Base-by-base conservation (phyloP, 306 rosid species). In the Lathyrus tuberosus region DNA sequence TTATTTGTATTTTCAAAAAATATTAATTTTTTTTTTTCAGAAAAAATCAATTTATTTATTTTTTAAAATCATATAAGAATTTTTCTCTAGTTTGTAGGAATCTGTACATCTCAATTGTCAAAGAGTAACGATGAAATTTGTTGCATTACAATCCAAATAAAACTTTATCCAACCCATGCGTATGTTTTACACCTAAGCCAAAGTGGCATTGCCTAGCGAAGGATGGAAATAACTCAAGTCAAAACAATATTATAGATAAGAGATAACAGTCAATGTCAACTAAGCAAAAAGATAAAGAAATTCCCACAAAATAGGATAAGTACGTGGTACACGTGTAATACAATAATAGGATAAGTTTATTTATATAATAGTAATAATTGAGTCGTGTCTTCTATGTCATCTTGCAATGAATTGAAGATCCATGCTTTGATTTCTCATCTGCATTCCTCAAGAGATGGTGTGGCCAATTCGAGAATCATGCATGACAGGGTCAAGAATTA, bases 401-500 rank as follows among this genome's bases (percentile, higher is more conserved):
- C 15, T 67, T 60, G 48, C 62, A 49, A 70, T 57, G 5, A 7
- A 8, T 6, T 67, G 72, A 62, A 70, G 74, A 58, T 33, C 41
- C 18, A 46, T 56, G 76, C 5, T 10, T 12, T 65, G 51, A 7
- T 8, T 17, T 13, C 42, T 17, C 3, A 10, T 17, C 44, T 37
- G 48, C 46, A 44, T 10, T 63, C 35, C 7, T 46, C 80, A 69
- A 73, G 77, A 77, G 74, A 84, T 86, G 91, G 59, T 66, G 78
- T 82, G 84, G 86, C 75, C 75, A 75, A 86, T 81, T 68, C 71
- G 96, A 87, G 65, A 84, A 89, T 75, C 17, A 58, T 62, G 17
- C 7, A 30, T 62, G 68, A 6, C 82, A 86, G 96, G 89, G 52
- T 84, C 82, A 9, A 82, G 74, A 80, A 75, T 81, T 52, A 57